phyloP scores from a whole-genome alignment of 2,329 filamentous ascomycete species.

The Fusarium longipes region DNA sequence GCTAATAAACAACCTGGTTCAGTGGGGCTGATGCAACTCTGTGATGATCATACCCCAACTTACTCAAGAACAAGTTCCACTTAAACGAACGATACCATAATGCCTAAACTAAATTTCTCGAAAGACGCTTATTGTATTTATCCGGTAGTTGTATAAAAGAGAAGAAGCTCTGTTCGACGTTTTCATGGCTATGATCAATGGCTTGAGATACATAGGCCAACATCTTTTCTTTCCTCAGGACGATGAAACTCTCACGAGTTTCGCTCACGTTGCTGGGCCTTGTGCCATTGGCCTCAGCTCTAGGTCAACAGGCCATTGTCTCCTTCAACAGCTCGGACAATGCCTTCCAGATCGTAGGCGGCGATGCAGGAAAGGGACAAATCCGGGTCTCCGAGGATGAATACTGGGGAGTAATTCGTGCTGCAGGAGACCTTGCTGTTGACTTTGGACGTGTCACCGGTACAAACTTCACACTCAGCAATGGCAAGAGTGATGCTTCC shows the following conservation, averaged over 20 bases:
- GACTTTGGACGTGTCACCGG: constrained; percentile 80
- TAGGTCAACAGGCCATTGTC: constrained; percentile 29
- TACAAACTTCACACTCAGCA: constrained; percentile 69
- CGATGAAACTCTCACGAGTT: constrained; percentile 16
- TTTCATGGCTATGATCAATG: background rate
- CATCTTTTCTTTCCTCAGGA: background rate
- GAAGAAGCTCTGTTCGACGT: background rate
- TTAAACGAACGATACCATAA: constrained; percentile 10
- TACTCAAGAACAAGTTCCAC: constrained; percentile 6
- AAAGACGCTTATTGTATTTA: constrained; percentile 8
- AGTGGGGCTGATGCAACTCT: constrained; percentile 20
- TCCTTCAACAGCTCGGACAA: constrained; percentile 24
- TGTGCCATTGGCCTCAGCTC: constrained; percentile 5
- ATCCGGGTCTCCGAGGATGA: constrained; percentile 69
- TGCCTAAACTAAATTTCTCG: constrained; percentile 19
- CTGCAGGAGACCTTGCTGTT: constrained; percentile 72
- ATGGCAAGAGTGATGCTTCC: constrained; percentile 53
- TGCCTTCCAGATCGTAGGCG: constrained; percentile 23
- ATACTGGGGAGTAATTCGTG: constrained; percentile 75
- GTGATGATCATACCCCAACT: constrained; percentile 20
- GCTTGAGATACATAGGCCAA: background rate
- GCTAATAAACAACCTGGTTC: constrained; percentile 30
- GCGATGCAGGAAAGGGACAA: constrained; percentile 49
- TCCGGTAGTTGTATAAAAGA: constrained; percentile 18
- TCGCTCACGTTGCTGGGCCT: constrained; percentile 17